Evolutionary conservation across 176 grass and related monocot species (phyloP).

Genomic region (Eragrostis nindensis): DNA sequence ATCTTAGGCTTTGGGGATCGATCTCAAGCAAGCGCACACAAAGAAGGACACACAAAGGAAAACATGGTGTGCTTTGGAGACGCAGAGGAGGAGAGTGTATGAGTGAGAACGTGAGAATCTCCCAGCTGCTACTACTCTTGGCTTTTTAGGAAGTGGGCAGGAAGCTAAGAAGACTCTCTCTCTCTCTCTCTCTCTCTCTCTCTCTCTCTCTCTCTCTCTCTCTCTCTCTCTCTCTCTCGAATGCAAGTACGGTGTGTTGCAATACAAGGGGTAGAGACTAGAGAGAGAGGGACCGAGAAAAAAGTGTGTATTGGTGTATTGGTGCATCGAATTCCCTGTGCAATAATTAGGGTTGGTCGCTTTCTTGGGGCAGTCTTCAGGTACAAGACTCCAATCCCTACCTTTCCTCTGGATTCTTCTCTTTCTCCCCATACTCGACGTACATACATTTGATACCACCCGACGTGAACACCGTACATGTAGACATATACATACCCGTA

Average conservation of each 20-base stretch:
- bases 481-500: neutral
- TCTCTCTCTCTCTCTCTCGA: slow-evolving; percentile 22
- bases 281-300: slow-evolving; percentile 35
- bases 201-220: slow-evolving; percentile 30
- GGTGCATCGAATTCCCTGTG: slow-evolving; percentile 96
- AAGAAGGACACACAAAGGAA: slow-evolving; percentile 50
- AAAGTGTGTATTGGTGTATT: slow-evolving; percentile 30
- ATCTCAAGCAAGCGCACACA: slow-evolving; percentile 47
- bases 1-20: slow-evolving; percentile 60
- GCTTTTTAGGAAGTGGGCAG: slow-evolving; percentile 90
- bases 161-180: slow-evolving; percentile 93
- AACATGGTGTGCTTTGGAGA: slow-evolving; percentile 36
- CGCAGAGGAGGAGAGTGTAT: slow-evolving; percentile 14
- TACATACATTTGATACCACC: slow-evolving; percentile 3
- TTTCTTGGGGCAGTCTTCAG: slow-evolving; percentile 92
- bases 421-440: slow-evolving; percentile 18
- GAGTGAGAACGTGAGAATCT: slow-evolving; percentile 68
- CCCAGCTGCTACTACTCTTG: slow-evolving; percentile 61
- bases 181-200: slow-evolving; percentile 28
- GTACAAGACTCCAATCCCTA: slow-evolving; percentile 90
- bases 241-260: neutral
- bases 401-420: slow-evolving; percentile 70
- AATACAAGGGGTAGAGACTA: slow-evolving; percentile 23
- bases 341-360: slow-evolving; percentile 94
- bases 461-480: neutral